Percentiles rank a stretch among this genome's conserved stretches.
Conservation (phyloP, 495 filamentous ascomycete genomes). For the Penicillium subrubescens region DNA sequence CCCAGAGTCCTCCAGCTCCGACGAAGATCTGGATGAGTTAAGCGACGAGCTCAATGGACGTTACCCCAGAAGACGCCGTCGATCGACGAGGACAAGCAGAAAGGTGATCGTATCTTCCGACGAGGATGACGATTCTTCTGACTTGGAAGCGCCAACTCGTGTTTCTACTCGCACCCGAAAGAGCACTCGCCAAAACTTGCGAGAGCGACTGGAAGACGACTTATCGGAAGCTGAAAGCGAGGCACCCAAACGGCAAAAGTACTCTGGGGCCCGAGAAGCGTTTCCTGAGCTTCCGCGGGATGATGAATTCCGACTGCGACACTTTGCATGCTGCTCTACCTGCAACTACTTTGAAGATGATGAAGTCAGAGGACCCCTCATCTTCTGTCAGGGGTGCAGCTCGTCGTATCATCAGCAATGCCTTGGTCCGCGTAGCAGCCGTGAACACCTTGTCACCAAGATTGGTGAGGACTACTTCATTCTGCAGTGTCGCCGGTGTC, state of each 20-base stretch:
- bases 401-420: constrained; percentile 79
- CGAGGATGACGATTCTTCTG: constrained; percentile 21
- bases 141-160: constrained; percentile 19
- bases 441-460: constrained; percentile 96
- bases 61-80: not conserved
- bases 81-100: not conserved
- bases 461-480: constrained; percentile 75
- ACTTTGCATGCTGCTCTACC: constrained; percentile 71
- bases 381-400: constrained; percentile 91
- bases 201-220: constrained; percentile 66
- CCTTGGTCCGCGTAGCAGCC: constrained; percentile 66
- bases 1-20: constrained; percentile 1
- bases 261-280: constrained; percentile 63
- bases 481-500: constrained; percentile 85
- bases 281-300: constrained; percentile 59
- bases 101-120: not conserved
- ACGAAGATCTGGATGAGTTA: constrained; percentile 1
- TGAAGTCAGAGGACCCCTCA: constrained; percentile 59
- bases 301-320: constrained; percentile 64
- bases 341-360: constrained; percentile 61
- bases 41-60: constrained; percentile 9
- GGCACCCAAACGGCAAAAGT: constrained; percentile 53
- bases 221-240: constrained; percentile 58
- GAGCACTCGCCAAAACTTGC: constrained; percentile 55
- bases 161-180: constrained; percentile 33